Conservation (phyloP, 805 yeast genomes). For the Isabelozyma heimii region DNA sequence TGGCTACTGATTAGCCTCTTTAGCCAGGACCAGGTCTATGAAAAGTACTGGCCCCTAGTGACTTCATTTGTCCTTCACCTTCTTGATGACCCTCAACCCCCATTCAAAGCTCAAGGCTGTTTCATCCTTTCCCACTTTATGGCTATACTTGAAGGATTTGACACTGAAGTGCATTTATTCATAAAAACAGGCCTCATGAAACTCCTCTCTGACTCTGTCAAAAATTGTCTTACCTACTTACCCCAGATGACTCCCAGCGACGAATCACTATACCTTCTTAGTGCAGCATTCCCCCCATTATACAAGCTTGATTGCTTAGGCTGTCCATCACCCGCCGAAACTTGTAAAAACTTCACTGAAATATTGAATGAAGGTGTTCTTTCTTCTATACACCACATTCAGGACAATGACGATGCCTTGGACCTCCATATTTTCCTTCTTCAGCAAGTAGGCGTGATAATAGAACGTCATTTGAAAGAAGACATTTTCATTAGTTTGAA, state of each 20-base stretch:
- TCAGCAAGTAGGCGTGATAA: conserved; percentile 9
- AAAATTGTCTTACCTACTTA: conserved; percentile 22
- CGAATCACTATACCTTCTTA: conserved; percentile 16
- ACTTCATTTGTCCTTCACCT: conserved; percentile 33
- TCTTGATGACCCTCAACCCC: conserved; percentile 30
- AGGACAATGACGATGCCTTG: conserved; percentile 3
- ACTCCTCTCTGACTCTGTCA: conserved; percentile 22
- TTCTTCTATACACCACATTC: conserved; percentile 21
- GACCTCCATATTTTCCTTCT: conserved; percentile 12
- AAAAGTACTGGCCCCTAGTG: conserved; percentile 19
- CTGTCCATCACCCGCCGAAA: background rate
- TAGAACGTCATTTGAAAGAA: conserved; percentile 8
- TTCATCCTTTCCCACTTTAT: conserved; percentile 14
- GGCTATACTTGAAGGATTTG: background rate
- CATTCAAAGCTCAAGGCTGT: conserved; percentile 24
- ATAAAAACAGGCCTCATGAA: conserved; percentile 23
- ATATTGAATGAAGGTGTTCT: conserved; percentile 21
- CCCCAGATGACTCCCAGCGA: conserved; percentile 24
- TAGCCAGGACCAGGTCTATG: conserved; percentile 4
- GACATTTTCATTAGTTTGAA: conserved; percentile 22
- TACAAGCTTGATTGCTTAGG: conserved; percentile 9
- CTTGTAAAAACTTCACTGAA: conserved; percentile 13
- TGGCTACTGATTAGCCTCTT: conserved; percentile 16
- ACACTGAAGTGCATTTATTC: conserved; percentile 6
- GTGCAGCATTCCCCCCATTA: conserved; percentile 19